Evolutionary conservation across 192 early-diverging fungal species (phyloP).

Genomic region (Coemansia erecta): DNA sequence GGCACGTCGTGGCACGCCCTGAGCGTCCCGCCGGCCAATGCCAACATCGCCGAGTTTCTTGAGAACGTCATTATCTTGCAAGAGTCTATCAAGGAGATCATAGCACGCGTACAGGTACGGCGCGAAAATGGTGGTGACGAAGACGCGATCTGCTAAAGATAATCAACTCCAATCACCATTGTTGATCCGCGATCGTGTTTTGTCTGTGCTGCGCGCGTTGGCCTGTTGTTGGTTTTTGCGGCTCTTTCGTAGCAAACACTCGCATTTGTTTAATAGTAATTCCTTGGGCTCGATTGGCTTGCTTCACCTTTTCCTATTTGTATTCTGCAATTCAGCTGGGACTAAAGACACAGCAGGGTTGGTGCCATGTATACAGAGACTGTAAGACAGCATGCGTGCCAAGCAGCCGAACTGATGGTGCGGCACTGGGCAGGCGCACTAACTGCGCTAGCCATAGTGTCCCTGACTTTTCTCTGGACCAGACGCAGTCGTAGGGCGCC

Average conservation of each 20-base stretch:
- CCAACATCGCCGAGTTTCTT: slow-evolving; percentile 57
- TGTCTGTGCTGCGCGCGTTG: slow-evolving; percentile 1
- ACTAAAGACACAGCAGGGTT: not conserved
- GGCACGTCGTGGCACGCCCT: slow-evolving; percentile 34
- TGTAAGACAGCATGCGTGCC: not conserved
- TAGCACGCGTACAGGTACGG: slow-evolving; percentile 77
- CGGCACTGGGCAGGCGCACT: slow-evolving; percentile 24
- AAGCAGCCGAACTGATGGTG: not conserved
- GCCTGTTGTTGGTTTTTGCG: not conserved
- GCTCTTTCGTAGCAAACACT: not conserved
- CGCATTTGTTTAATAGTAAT: not conserved
- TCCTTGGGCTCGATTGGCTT: not conserved
- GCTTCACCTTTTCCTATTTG: not conserved
- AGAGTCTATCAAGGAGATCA: slow-evolving; percentile 89
- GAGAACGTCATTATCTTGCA: slow-evolving; percentile 92
- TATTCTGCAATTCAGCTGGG: not conserved
- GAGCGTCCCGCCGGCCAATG: slow-evolving; percentile 42
- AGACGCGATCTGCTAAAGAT: slow-evolving; percentile 34
- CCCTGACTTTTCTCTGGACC: slow-evolving; percentile 28
- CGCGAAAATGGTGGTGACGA: slow-evolving; percentile 74
- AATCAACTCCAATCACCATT: not conserved
- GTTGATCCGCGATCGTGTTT: too few relatives aligned
- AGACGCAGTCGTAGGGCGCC: slow-evolving; percentile 24
- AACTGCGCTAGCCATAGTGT: slow-evolving; percentile 17
- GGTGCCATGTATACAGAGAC: too few relatives aligned